Conservation (phyloP, 306 rosid genomes). For the Fragaria nilgerrensis region DNA sequence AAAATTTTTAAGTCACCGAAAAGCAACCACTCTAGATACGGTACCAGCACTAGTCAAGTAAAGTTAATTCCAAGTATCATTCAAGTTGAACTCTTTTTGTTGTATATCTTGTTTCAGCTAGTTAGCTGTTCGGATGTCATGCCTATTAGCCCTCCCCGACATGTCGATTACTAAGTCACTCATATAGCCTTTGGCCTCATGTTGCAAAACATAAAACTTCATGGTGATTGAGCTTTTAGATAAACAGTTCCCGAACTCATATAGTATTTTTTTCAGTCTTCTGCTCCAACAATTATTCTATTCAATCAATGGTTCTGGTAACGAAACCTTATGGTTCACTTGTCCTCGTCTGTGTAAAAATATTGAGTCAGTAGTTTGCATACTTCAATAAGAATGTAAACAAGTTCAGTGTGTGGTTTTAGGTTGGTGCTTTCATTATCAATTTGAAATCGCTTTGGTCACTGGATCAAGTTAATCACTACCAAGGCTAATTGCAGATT, state of each 20-base stretch:
- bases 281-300: background rate
- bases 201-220: background rate
- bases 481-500: background rate
- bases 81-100: background rate
- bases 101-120: background rate
- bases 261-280: background rate
- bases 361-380: background rate
- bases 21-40: background rate
- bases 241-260: background rate
- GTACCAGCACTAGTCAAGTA: background rate
- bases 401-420: background rate
- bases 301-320: background rate
- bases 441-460: background rate
- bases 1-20: background rate
- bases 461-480: background rate
- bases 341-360: background rate
- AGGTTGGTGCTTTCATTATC: background rate
- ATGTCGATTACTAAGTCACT: background rate
- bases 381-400: background rate
- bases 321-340: background rate
- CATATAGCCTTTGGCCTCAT: background rate
- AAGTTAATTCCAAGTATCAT: background rate
- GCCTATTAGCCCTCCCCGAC: background rate
- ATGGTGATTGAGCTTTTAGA: background rate
- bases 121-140: constrained; percentile 4